Evolutionary conservation across 768 basidiomycete genomes (phyloP).

Genomic region (Boletus sp.): DNA sequence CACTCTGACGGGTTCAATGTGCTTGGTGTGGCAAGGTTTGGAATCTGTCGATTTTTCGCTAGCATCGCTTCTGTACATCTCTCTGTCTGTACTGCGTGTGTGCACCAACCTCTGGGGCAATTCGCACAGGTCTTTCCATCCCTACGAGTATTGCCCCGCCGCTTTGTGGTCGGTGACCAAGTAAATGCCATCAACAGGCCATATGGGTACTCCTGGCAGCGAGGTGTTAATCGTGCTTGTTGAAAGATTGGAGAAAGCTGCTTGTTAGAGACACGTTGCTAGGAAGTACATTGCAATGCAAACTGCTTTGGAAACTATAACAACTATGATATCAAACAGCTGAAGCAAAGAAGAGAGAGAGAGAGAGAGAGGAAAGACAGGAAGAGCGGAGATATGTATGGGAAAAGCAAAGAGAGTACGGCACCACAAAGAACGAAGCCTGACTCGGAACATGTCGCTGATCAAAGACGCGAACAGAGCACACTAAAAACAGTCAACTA

Average conservation of each 20-base stretch:
- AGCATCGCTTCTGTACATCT: constrained; percentile 5
- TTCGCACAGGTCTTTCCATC: background rate
- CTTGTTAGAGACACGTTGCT: constrained; percentile 24
- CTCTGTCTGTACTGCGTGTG: background rate
- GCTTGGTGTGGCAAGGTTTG: background rate
- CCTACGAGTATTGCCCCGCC: too few species aligned
- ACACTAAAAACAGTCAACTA: constrained; percentile 7
- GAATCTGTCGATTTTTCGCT: background rate
- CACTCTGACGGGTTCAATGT: background rate
- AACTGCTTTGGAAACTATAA: constrained; percentile 23
- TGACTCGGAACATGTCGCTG: background rate
- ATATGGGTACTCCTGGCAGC: too few species aligned
- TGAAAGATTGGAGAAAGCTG: constrained; percentile 4
- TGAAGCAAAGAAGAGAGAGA: constrained; percentile 20
- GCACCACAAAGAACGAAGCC: constrained; percentile 2
- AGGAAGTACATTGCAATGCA: constrained; percentile 30
- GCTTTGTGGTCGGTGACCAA: background rate
- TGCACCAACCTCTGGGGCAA: background rate
- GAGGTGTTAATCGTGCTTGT: background rate
- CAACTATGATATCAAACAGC: constrained; percentile 30
- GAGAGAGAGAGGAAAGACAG: constrained; percentile 3
- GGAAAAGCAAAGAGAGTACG: constrained; percentile 7
- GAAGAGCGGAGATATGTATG: constrained; percentile 4
- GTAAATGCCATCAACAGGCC: background rate
- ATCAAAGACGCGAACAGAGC: background rate